phyloP scores from a whole-genome alignment of 2,329 filamentous ascomycete species.

The Alternaria solani region DNA sequence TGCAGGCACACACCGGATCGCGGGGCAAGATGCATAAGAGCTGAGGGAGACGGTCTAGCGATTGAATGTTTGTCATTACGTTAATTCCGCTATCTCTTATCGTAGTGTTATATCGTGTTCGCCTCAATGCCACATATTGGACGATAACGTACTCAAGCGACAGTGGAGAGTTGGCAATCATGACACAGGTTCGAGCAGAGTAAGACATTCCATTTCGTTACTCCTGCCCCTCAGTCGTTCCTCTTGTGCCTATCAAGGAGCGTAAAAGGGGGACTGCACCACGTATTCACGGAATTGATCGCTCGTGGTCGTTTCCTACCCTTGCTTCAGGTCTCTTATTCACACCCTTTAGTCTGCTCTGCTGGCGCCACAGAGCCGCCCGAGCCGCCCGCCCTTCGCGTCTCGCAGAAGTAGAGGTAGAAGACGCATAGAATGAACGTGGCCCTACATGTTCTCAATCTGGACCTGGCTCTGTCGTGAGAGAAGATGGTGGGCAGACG shows the following conservation, averaged over 20 bases:
- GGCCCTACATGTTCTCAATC: too few relatives aligned
- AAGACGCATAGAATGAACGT: too few relatives aligned
- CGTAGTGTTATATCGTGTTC: neutral
- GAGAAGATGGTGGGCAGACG: neutral
- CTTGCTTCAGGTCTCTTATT: neutral
- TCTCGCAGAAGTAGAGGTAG: too few relatives aligned
- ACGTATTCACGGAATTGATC: neutral
- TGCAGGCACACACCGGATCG: constrained; percentile 23
- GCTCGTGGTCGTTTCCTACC: neutral
- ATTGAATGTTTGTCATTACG: neutral
- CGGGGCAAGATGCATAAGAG: neutral
- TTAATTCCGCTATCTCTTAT: neutral
- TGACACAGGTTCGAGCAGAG: neutral
- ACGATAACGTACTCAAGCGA: neutral
- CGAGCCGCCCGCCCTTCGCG: too few relatives aligned
- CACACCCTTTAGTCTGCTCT: neutral
- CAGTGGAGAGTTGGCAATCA: neutral
- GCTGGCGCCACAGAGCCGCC: too few relatives aligned
- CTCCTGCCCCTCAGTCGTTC: neutral
- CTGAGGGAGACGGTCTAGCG: neutral
- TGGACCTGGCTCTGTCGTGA: too few relatives aligned
- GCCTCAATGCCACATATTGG: neutral
- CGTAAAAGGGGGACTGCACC: neutral
- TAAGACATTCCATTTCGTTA: neutral
- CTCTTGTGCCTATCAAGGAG: neutral